Evolutionary conservation across 2,329 filamentous ascomycete species (phyloP), one percentile per base, ranked within the genome.

Genomic region (Boeremia lycopersici): DNA sequence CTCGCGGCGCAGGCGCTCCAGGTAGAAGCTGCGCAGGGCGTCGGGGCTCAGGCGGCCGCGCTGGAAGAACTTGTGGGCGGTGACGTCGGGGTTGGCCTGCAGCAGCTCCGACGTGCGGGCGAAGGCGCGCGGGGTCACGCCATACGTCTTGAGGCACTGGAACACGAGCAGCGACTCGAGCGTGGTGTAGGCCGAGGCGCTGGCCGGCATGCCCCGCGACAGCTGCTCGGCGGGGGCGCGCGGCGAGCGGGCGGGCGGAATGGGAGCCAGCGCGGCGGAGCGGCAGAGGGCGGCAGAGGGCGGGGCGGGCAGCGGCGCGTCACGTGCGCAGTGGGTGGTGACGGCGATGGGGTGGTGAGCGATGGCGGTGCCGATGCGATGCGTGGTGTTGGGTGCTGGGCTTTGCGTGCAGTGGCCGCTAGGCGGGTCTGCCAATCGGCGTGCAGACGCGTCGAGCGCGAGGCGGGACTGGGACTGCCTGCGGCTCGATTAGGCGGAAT

Each of bases 91-190:
- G 73, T 96, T 92, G 69, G 82, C 86, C 75, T 84, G 88, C 60
- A 98, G 84, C 56, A 88, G 78, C 61, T 89, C 84, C 54, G 91
- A 92, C 60, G 95, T 90, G 64, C 82, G 82, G 68, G 79, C 78
- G 77, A 96, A 95, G 72, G 84, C 86, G 58, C 81, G 74, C 47
- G 85, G 79, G 62, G 86, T 83, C 62, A 86, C 79, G 70, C 89
- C 89, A 75, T 89, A 82, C 64, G 81, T 80, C 63, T 86, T 83
- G 61, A 96, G 83, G 57, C 88, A 88, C 77, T 93, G 90, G 78
- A 95, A 93, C 69, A 96, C 84, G 63, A 95, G 84, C 59, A 96
- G 83, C 71, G 88, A 89, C 83, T 96, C 92, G 80, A 96, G 89
- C 65, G 88, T 85, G 72, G 91, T 93, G 78, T 95, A 93, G 69